phyloP scores from a whole-genome alignment of 2,329 filamentous ascomycete genomes.

The Podosphaera fusca region DNA sequence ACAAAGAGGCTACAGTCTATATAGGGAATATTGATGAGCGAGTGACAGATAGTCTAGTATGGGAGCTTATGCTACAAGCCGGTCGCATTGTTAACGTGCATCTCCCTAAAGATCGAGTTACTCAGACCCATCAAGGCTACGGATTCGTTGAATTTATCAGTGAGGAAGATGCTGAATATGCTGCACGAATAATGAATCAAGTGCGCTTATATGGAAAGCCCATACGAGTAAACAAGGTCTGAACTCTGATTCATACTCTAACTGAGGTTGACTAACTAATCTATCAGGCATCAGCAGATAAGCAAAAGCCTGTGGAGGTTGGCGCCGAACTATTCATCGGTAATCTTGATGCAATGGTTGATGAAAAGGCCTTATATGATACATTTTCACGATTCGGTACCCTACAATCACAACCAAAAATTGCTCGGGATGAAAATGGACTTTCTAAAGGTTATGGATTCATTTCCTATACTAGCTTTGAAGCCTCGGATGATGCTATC shows the following conservation, averaged over 20 bases:
- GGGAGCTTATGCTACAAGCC: conserved; percentile 96
- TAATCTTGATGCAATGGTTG: conserved; percentile 81
- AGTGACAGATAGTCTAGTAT: conserved; percentile 70
- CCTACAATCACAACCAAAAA: conserved; percentile 66
- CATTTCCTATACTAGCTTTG: conserved; percentile 79
- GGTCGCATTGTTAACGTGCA: conserved; percentile 96
- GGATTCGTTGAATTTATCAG: conserved; percentile 97
- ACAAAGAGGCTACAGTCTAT: conserved; percentile 95
- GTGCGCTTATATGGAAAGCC: conserved; percentile 84
- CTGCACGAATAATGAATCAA: conserved; percentile 88
- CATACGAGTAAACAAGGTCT: conserved; percentile 80
- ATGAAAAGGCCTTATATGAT: conserved; percentile 89
- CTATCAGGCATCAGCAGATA: conserved; percentile 52
- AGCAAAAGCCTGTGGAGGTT: conserved; percentile 79
- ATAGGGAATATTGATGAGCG: conserved; percentile 97
- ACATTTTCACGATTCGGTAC: conserved; percentile 84
- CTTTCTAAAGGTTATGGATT: conserved; percentile 92
- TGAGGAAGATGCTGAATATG: conserved; percentile 90
- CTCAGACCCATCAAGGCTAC: conserved; percentile 89
- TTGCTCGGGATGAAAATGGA: conserved; percentile 71
- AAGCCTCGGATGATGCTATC: conserved; percentile 77
- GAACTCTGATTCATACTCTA: background rate
- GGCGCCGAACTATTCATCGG: conserved; percentile 94
- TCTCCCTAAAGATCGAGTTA: conserved; percentile 92
- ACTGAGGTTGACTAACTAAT: background rate